Evolutionary conservation across 805 yeast species (phyloP).

Genomic region (Starmerella roubikii): DNA sequence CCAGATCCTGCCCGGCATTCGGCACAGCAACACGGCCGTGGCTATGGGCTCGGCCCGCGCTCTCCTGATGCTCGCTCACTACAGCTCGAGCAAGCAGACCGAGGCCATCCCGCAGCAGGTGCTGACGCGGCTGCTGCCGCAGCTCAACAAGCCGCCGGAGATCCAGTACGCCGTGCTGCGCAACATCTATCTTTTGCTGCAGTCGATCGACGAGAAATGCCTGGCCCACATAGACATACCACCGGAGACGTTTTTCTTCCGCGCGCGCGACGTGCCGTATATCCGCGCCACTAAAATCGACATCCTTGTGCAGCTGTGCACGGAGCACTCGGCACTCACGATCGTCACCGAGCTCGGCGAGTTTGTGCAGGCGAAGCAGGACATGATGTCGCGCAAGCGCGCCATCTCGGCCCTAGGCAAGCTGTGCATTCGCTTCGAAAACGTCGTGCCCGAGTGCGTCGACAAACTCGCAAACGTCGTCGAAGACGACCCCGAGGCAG

Average conservation of each 20-base stretch:
- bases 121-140: slow-evolving; percentile 51
- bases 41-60: slow-evolving; percentile 64
- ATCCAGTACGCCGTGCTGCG: slow-evolving; percentile 70
- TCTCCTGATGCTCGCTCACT: slow-evolving; percentile 59
- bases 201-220: slow-evolving; percentile 23
- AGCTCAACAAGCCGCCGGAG: slow-evolving; percentile 45
- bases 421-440: slow-evolving; percentile 60
- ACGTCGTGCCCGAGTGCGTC: slow-evolving; percentile 51
- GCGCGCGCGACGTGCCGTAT: slow-evolving; percentile 73
- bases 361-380: slow-evolving; percentile 69
- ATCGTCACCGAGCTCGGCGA: slow-evolving; percentile 63
- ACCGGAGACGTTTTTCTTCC: slow-evolving; percentile 52
- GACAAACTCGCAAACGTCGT: slow-evolving; percentile 45
- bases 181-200: slow-evolving; percentile 51
- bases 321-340: slow-evolving; percentile 42
- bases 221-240: slow-evolving; percentile 18
- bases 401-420: slow-evolving; percentile 85
- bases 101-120: slow-evolving; percentile 51
- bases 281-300: slow-evolving; percentile 84
- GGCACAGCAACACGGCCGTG: slow-evolving; percentile 69
- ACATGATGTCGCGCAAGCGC: slow-evolving; percentile 71
- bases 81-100: slow-evolving; percentile 40
- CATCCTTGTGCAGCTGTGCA: slow-evolving; percentile 66
- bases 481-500: slow-evolving; percentile 52
- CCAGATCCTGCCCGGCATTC: slow-evolving; percentile 52